Conservation (phyloP, 306 rosid species). For the Trifolium repens region DNA sequence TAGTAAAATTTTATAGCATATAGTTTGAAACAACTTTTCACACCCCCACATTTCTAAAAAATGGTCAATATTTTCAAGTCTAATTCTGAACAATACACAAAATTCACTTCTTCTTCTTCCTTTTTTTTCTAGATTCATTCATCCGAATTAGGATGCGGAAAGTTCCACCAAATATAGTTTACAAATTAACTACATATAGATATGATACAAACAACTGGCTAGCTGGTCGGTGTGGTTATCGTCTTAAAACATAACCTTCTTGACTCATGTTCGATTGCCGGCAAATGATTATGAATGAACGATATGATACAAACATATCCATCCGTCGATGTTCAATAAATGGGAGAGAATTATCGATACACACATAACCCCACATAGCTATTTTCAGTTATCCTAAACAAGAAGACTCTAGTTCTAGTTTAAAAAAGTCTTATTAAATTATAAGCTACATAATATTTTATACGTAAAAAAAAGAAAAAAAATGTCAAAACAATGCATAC, state of each 20-base stretch:
- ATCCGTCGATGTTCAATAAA: neutral
- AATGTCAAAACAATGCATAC: slow-evolving; percentile 40
- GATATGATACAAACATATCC: slow-evolving; percentile 5
- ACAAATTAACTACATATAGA: neutral
- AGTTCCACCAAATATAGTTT: neutral
- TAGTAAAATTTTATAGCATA: neutral
- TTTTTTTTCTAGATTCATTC: neutral
- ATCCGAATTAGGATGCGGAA: neutral
- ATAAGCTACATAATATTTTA: slow-evolving; percentile 31
- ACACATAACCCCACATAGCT: slow-evolving; percentile 39
- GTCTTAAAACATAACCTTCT: no score
- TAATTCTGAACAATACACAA: neutral
- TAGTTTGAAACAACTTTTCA: slow-evolving; percentile 1
- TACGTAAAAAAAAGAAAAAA: neutral
- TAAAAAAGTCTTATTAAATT: slow-evolving; percentile 7
- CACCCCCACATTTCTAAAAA: neutral
- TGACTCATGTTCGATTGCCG: no score
- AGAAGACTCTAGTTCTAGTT: slow-evolving; percentile 37
- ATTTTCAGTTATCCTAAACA: slow-evolving; percentile 43
- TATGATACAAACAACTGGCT: neutral
- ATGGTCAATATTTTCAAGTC: neutral
- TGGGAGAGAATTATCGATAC: slow-evolving; percentile 33
- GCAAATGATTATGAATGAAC: no score
- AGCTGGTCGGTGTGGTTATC: no score
- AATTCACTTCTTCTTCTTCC: neutral